Evolutionary conservation across 345 rosid genomes (phyloP), one percentile per base, ranked within the genome.

Genomic region (Lumnitzera littorea): DNA sequence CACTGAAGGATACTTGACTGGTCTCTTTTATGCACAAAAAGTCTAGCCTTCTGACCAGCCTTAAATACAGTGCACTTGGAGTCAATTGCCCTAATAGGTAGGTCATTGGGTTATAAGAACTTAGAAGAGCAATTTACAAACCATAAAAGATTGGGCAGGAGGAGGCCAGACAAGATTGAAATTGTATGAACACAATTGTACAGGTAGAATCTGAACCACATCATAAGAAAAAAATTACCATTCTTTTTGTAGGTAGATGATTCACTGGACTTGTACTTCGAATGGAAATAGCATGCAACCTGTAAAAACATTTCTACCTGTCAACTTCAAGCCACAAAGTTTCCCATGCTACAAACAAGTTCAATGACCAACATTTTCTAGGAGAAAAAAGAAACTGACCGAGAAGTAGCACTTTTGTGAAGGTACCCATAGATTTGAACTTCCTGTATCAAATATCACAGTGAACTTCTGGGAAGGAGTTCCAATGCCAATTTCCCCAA

Each of bases 391-490:
- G 53, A 63, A 51, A 59, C 82, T 64, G 62, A 90, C 96, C 50
- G 96, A 90, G 50, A 83, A 80, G 69, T 86, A 83, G 71, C 98
- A 91, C 76, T 89, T 83, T 12, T 79, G 57, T 58, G 98, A 91
- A 48, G 98, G 96, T 31, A 91, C 82, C 96, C 98, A 91, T n/a
- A 91, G 87, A 65, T 91, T 91, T 62, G 98, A 84, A 62, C 98
- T 91, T 57, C 98, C 98, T 0, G 96, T 91, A 66, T 91, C 98
- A 74, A 91, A 91, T 68, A 91, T 78, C 46, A 85, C 98, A 27
- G 92, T 84, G 73, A 91, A 91, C 69, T 78, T 91, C 55, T 91
- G 96, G 23, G 87, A 75, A 31, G 96, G 98, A 46, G 98, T 80
- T 46, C 98, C 96, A 51, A 91, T 68, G 41, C 86, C 77, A 70